Percentiles rank a stretch among this genome's conserved stretches.
phyloP scores from a whole-genome alignment of 805 yeast species.

The Phaffomyces antillensis region DNA sequence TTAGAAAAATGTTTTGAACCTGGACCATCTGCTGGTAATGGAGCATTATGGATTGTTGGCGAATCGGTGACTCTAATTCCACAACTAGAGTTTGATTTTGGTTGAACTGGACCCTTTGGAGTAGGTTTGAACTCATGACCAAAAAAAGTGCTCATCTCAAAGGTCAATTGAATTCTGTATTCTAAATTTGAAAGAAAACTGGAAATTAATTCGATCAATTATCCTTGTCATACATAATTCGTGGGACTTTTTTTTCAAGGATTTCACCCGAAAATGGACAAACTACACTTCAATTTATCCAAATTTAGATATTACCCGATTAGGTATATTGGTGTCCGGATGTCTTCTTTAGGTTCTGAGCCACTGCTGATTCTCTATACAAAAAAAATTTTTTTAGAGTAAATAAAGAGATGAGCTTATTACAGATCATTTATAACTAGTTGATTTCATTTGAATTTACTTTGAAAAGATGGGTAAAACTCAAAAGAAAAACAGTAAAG shows the following conservation, averaged over 20 bases:
- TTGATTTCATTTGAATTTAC: neutral
- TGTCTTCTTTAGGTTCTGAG: no score
- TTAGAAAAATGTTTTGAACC: constrained; percentile 74
- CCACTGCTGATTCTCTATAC: neutral
- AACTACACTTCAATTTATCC: no score
- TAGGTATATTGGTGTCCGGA: no score
- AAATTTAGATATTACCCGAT: no score
- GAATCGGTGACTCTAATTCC: constrained; percentile 38
- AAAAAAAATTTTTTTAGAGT: neutral
- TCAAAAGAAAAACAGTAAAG: constrained; percentile 93
- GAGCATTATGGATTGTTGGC: constrained; percentile 80
- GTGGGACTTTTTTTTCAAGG: no score
- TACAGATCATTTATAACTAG: no score
- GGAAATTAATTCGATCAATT: no score
- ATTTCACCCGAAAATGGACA: no score
- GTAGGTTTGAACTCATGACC: constrained; percentile 52
- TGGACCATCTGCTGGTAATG: constrained; percentile 88
- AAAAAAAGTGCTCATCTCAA: constrained; percentile 18
- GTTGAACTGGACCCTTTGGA: constrained; percentile 42
- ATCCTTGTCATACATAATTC: no score
- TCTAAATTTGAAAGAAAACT: no score
- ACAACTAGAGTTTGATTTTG: constrained; percentile 33
- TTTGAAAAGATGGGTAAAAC: constrained; percentile 65
- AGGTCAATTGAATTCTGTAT: neutral
- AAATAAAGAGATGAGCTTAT: neutral